Conservation (phyloP, 495 filamentous ascomycete species). For the Hyaloscypha hepaticicola region DNA sequence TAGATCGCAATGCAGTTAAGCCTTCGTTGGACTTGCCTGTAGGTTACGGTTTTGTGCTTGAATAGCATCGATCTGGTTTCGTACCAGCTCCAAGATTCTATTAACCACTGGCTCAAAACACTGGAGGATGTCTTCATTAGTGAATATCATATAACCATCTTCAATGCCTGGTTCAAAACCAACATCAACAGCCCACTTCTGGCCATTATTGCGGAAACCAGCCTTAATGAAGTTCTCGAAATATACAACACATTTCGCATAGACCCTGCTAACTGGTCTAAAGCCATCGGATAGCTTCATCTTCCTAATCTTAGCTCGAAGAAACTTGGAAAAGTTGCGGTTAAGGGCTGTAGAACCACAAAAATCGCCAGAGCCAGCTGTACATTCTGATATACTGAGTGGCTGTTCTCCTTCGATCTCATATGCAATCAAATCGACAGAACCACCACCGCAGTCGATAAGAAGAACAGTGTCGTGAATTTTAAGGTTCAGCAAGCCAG, state of each 20-base stretch:
- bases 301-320: constrained; percentile 73
- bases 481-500: constrained; percentile 70
- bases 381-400: constrained; percentile 75
- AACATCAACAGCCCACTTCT: constrained; percentile 76
- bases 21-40: too few species aligned
- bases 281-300: constrained; percentile 77
- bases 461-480: constrained; percentile 74
- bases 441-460: constrained; percentile 74
- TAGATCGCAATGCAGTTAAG: too few species aligned
- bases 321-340: constrained; percentile 72
- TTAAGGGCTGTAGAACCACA: constrained; percentile 74
- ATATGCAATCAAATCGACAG: constrained; percentile 74
- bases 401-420: constrained; percentile 75
- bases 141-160: constrained; percentile 79
- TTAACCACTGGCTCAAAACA: constrained; percentile 76
- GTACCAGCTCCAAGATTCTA: constrained; percentile 68
- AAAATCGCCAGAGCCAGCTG: constrained; percentile 71
- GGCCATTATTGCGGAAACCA: constrained; percentile 76
- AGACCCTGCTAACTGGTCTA: constrained; percentile 70
- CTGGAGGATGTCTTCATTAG: constrained; percentile 75
- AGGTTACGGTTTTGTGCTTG: constrained; percentile 70
- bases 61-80: constrained; percentile 77
- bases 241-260: constrained; percentile 79
- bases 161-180: constrained; percentile 76
- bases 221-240: constrained; percentile 79